Evolutionary conservation across 805 yeast species (phyloP).

Genomic region (Lipomyces japonicus): DNA sequence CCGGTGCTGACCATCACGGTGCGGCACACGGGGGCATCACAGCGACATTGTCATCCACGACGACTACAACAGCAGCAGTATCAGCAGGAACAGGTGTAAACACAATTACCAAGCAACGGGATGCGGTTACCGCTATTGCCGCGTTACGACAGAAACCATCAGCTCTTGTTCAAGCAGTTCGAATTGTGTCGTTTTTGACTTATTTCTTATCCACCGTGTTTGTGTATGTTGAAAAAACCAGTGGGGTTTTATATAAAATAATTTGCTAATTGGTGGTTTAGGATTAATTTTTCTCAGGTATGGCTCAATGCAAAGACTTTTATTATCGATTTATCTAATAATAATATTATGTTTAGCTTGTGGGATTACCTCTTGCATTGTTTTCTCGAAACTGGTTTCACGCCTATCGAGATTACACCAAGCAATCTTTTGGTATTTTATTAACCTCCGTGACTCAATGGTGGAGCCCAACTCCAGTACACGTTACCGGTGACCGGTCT

Average conservation of each 20-base stretch:
- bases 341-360: slow-evolving; percentile 11
- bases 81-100: not conserved
- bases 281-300: slow-evolving; percentile 26
- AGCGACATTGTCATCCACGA: not conserved
- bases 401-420: slow-evolving; percentile 37
- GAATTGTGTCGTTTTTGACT: slow-evolving; percentile 13
- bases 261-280: not conserved
- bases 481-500: slow-evolving; percentile 33
- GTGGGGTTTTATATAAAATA: not conserved
- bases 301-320: not conserved
- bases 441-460: slow-evolving; percentile 33
- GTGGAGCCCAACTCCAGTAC: slow-evolving; percentile 34
- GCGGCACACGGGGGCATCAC: slow-evolving; percentile 4
- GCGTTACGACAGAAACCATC: slow-evolving; percentile 16
- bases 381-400: slow-evolving; percentile 31
- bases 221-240: no score
- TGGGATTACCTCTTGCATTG: slow-evolving; percentile 35
- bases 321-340: not conserved
- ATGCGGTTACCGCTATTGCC: not conserved
- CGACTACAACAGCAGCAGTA: not conserved
- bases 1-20: slow-evolving; percentile 4
- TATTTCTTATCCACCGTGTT: no score
- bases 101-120: not conserved
- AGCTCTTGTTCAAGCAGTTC: slow-evolving; percentile 12
- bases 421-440: slow-evolving; percentile 36